These are phyloP conservation scores for Plasmodium falciparum DNA, from an alignment of 169 alveolate species.

Conservation along the genomic window DNA sequence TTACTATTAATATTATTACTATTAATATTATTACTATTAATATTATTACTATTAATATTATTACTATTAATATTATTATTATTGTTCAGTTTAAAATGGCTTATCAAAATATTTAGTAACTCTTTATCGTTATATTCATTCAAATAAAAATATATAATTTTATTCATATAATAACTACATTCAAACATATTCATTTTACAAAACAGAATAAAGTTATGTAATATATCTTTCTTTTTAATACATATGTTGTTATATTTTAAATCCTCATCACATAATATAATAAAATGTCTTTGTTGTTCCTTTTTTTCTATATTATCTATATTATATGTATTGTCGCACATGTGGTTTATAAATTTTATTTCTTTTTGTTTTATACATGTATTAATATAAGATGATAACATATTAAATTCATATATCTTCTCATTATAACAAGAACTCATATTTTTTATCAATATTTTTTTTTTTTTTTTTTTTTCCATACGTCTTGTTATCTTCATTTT, in stretches of 20 bases:
- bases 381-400: too few species aligned
- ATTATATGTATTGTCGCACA: too few species aligned
- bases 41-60: too few species aligned
- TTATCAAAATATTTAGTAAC: slow-evolving; percentile 28
- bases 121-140: slow-evolving; percentile 55
- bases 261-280: slow-evolving; percentile 11
- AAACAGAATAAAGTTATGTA: slow-evolving; percentile 3
- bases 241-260: slow-evolving; percentile 31
- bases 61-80: not conserved
- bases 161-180: slow-evolving; percentile 16
- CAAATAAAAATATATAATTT: slow-evolving; percentile 20
- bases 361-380: too few species aligned
- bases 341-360: too few species aligned
- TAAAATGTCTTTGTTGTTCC: not conserved
- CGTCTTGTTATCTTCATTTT: too few species aligned
- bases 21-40: too few species aligned
- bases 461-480: too few species aligned
- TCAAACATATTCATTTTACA: slow-evolving; percentile 24
- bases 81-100: slow-evolving; percentile 20
- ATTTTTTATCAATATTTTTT: too few species aligned
- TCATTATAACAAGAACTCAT: too few species aligned
- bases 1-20: too few species aligned
- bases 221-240: slow-evolving; percentile 38
- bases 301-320: not conserved
- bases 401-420: too few species aligned